Evolutionary conservation across 208 protist species (phyloP).

Genomic region (Wallacemonas collosoma): DNA sequence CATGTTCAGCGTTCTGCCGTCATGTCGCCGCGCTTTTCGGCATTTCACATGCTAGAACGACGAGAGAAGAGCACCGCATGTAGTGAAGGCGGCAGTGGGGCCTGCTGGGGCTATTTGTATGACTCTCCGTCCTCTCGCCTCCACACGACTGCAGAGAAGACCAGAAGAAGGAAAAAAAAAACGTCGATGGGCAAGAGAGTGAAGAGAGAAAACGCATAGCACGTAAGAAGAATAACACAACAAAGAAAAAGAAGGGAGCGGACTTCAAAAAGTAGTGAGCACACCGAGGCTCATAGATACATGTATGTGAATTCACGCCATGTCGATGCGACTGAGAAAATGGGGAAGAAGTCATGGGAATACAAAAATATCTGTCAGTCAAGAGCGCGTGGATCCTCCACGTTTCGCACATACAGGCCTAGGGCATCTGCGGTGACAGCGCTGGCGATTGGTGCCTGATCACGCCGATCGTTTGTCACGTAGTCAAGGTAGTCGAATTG

Average conservation of each 20-base stretch:
- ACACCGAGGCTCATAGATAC: background rate
- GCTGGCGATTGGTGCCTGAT: slow-evolving; percentile 55
- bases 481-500: slow-evolving; percentile 84
- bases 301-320: background rate
- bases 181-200: slow-evolving; percentile 2
- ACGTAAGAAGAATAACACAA: too few relatives aligned
- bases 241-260: slow-evolving; percentile 15
- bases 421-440: slow-evolving; percentile 88
- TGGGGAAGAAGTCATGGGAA: too few relatives aligned
- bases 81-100: too few relatives aligned
- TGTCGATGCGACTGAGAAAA: too few relatives aligned
- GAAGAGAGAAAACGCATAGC: slow-evolving; percentile 14
- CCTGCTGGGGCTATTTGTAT: too few relatives aligned
- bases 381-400: slow-evolving; percentile 3
- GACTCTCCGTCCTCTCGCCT: background rate
- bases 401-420: slow-evolving; percentile 49
- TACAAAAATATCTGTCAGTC: background rate
- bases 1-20: too few relatives aligned
- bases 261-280: background rate
- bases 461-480: slow-evolving; percentile 56
- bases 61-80: too few relatives aligned
- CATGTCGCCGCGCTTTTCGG: too few relatives aligned
- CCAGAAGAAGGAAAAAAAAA: slow-evolving; percentile 14
- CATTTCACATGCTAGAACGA: too few relatives aligned
- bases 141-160: background rate